Base-by-base conservation (phyloP, 768 basidiomycete species). In the Sutorius australiensis region DNA sequence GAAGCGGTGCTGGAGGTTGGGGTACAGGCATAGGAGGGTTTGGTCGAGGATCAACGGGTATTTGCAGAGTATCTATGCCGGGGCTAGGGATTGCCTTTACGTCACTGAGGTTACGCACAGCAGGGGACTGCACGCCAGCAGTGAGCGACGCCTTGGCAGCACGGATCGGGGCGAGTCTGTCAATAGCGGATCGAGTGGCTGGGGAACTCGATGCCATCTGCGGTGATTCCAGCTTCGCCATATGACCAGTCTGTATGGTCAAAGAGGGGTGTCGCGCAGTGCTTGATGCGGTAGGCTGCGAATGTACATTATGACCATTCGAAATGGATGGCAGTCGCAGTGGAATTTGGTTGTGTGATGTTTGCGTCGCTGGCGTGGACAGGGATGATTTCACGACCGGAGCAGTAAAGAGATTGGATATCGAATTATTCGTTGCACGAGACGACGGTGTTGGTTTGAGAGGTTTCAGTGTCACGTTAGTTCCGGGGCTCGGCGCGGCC, bases 131-230 rank as follows among this genome's bases (percentile, higher is more conserved):
- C n/a, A 21, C 3, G n/a, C 44, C 34, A 28, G 44, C n/a, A 14
- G 34, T 34, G 30, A 71, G 55, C 8, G 61, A 56, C 1, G 66
- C 67, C 44, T 71, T 69, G 6, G 59, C 68, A 27, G 69, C 69
- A 27, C 68, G 68, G 54, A 69, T 69, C 19, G 68, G 68, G 5
- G 69, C 68, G 6, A 71, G 57, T 53, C 65, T 71, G 34, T 69
- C 68, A 28, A 41, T 11, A 3, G 45, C 50, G 3, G 57, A 58
- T 12, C 24, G 17, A 9, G 30, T 5, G 30, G 32, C 48, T 13
- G 59, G 46, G 11, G 58, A 56, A 21, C 50, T 58, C 34, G 59
- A 4, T 16, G 60, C 36, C 6, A 56, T 41, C 41, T 54, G 54
- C 6, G 51, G 55, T 33, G 67, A 59, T 41, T 63, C 69, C 11